phyloP scores from a whole-genome alignment of 495 filamentous ascomycete species.

The Aspergillus taichungensis region DNA sequence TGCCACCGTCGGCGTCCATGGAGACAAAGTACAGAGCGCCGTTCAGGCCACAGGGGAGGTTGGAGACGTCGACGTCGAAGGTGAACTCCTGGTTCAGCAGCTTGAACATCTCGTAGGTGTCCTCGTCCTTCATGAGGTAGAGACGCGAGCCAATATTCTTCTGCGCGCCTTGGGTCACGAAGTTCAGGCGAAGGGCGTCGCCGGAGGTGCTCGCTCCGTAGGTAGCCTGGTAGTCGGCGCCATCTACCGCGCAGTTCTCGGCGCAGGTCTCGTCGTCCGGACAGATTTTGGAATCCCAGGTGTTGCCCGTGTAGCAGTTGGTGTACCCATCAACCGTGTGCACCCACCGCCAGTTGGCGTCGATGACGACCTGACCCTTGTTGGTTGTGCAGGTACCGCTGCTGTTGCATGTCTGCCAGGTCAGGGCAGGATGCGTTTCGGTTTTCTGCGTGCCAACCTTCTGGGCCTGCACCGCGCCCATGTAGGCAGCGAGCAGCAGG shows the following conservation, averaged over 20 bases:
- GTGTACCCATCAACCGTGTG: conserved; percentile 42
- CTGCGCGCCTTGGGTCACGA: conserved; percentile 33
- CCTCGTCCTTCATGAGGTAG: conserved; percentile 48
- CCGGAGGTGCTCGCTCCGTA: conserved; percentile 50
- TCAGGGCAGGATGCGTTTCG: conserved; percentile 53
- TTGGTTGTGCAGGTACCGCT: conserved; percentile 43
- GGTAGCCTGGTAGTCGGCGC: conserved; percentile 45
- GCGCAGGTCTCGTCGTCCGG: conserved; percentile 46
- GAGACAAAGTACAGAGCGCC: conserved; percentile 60
- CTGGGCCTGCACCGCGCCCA: conserved; percentile 34
- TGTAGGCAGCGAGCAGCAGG: conserved; percentile 19
- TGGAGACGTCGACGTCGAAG: conserved; percentile 58
- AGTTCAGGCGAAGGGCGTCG: conserved; percentile 46
- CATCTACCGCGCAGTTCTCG: conserved; percentile 50
- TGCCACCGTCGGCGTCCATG: conserved; percentile 57
- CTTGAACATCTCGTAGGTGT: conserved; percentile 51
- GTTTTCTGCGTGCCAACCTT: conserved; percentile 45
- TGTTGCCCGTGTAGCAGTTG: conserved; percentile 59
- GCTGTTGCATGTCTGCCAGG: conserved; percentile 46
- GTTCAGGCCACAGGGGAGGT: conserved; percentile 61
- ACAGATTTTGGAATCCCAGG: conserved; percentile 48
- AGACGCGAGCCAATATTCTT: conserved; percentile 50
- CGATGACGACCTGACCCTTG: conserved; percentile 49
- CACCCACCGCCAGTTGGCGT: conserved; percentile 58
- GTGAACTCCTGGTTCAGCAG: conserved; percentile 56